A percentile compares a stretch with the other conserved stretches of the same genome.
Conservation (phyloP, 306 rosid species). For the Vigna hirtella region DNA sequence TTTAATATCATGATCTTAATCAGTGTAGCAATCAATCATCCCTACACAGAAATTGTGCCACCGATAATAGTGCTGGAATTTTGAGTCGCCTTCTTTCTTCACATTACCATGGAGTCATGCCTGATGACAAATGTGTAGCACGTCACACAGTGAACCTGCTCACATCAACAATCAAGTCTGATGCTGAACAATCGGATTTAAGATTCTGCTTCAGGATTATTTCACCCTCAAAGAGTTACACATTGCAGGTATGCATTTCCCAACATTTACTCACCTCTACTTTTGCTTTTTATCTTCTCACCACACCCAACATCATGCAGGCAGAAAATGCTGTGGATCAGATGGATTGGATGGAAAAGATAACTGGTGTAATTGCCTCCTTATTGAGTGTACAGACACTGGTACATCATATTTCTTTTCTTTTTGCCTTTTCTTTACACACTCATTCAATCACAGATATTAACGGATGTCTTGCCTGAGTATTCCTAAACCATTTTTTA, state of each 20-base stretch:
- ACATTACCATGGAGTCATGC: conserved; percentile 54
- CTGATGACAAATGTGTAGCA: conserved; percentile 67
- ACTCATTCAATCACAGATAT: too few relatives aligned
- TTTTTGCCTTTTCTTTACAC: background rate
- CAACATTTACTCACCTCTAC: conserved; percentile 21
- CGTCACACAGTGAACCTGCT: conserved; percentile 81
- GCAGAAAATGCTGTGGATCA: conserved; percentile 85
- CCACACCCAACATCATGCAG: conserved; percentile 50
- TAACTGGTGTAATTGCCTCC: conserved; percentile 79
- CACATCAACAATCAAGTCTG: conserved; percentile 80
- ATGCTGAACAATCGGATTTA: conserved; percentile 79
- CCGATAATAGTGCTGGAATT: conserved; percentile 67
- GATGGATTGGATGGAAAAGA: conserved; percentile 89
- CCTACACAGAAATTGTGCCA: conserved; percentile 53
- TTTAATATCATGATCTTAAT: background rate
- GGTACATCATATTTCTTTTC: conserved; percentile 47
- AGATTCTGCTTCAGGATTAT: conserved; percentile 90
- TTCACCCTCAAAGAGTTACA: conserved; percentile 69
- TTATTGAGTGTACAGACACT: conserved; percentile 65
- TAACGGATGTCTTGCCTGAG: background rate
- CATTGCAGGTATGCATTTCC: conserved; percentile 66
- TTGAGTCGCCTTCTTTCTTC: conserved; percentile 71
- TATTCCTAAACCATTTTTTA: conserved; percentile 6
- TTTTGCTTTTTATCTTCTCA: background rate
- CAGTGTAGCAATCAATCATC: conserved; percentile 59